Percentiles rank a stretch among this genome's conserved stretches.
phyloP scores from a whole-genome alignment of 768 basidiomycete species.

The Russula ochroleuca region DNA sequence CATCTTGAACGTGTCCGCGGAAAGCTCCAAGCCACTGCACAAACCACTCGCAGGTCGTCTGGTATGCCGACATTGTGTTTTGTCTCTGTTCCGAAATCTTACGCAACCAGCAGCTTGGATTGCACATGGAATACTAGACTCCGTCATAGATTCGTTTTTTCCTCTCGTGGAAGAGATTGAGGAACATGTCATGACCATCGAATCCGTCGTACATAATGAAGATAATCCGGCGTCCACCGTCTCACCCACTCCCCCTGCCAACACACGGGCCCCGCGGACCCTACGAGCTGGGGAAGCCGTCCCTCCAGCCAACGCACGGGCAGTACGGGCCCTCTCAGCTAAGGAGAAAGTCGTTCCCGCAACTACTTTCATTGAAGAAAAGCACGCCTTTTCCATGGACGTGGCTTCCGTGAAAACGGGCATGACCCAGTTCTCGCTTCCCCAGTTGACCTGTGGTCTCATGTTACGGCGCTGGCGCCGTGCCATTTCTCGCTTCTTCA shows the following conservation, averaged over 20 bases:
- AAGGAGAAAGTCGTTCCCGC: not conserved
- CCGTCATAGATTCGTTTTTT: constrained; percentile 91
- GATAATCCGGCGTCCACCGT: constrained; percentile 8
- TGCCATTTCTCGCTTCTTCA: constrained; percentile 25
- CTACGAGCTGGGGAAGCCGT: not conserved
- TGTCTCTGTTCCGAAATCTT: not conserved
- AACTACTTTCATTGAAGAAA: constrained; percentile 10
- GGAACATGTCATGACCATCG: constrained; percentile 41
- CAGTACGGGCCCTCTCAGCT: not conserved
- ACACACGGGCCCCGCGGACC: not conserved
- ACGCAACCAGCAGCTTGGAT: constrained; percentile 68
- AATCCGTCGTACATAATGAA: constrained; percentile 56
- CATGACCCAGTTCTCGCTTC: constrained; percentile 30
- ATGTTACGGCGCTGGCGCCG: constrained; percentile 39
- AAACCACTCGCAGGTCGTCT: constrained; percentile 63
- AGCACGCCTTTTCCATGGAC: constrained; percentile 10
- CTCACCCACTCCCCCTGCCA: not conserved
- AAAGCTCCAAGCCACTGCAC: constrained; percentile 59
- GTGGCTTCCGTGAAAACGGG: constrained; percentile 12
- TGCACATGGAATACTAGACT: constrained; percentile 87
- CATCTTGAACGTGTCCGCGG: constrained; percentile 74
- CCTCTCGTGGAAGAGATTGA: constrained; percentile 81
- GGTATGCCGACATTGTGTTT: constrained; percentile 41
- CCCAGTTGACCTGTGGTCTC: constrained; percentile 32
- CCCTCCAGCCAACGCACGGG: not conserved